Percentiles rank a stretch among this genome's conserved stretches.
Evolutionary conservation across 2,329 filamentous ascomycete genomes (phyloP).

Genomic region (Diaporthe capsici): DNA sequence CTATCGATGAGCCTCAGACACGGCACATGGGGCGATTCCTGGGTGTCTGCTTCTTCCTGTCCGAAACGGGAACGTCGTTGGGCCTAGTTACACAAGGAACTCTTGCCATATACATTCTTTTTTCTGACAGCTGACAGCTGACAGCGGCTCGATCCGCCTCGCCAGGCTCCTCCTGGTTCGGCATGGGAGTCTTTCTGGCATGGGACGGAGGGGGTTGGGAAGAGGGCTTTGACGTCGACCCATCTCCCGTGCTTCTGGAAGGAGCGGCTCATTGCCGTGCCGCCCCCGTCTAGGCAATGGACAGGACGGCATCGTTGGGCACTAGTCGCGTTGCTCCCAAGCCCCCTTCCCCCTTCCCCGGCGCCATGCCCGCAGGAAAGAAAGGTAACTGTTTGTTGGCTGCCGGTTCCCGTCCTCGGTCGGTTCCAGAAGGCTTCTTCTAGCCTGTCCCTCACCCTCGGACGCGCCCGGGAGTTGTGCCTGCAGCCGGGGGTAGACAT

Average conservation of each 20-base stretch:
- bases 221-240: slow-evolving; percentile 3
- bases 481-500: background rate
- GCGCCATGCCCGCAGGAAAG: slow-evolving; percentile 3
- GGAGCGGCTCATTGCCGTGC: slow-evolving; percentile 18
- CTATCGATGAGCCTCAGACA: slow-evolving; percentile 35
- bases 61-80: slow-evolving; percentile 6
- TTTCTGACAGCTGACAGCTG: slow-evolving; percentile 10
- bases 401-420: slow-evolving; percentile 21
- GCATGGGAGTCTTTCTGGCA: background rate
- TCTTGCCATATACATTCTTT: background rate
- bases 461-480: slow-evolving; percentile 12
- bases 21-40: slow-evolving; percentile 5
- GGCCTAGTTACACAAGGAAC: slow-evolving; percentile 2
- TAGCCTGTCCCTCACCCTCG: background rate
- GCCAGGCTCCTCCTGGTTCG: background rate
- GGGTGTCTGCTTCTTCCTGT: background rate
- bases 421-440: slow-evolving; percentile 20
- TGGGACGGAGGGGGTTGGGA: background rate
- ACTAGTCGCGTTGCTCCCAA: slow-evolving; percentile 29
- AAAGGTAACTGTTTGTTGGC: slow-evolving; percentile 17
- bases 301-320: slow-evolving; percentile 10
- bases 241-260: slow-evolving; percentile 13
- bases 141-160: slow-evolving; percentile 15
- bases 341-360: background rate
- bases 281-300: slow-evolving; percentile 29